Evolutionary conservation across 2,329 filamentous ascomycete genomes (phyloP).

Genomic region (Lachnellula occidentalis): DNA sequence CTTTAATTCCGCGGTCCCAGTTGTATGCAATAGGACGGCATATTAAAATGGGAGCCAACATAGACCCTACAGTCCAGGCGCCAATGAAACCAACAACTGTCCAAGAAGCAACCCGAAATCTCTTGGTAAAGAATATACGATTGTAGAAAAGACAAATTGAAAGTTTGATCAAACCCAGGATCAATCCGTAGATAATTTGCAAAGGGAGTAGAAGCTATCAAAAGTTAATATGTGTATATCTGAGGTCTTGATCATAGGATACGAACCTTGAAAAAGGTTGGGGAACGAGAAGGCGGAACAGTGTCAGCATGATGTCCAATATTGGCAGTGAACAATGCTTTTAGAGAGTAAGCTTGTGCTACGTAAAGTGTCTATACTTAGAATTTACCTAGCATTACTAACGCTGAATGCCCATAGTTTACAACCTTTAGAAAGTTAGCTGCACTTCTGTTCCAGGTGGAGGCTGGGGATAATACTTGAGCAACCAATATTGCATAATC

Average conservation of each 20-base stretch:
- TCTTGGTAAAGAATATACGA: slow-evolving; percentile 4
- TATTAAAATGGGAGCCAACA: not conserved
- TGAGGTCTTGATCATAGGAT: not conserved
- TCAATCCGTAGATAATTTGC: not conserved
- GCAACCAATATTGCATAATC: slow-evolving; percentile 5
- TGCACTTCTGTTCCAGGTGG: not conserved
- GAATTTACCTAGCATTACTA: not conserved
- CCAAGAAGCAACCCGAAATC: not conserved
- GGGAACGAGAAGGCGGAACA: not conserved
- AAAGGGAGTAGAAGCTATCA: slow-evolving; percentile 2
- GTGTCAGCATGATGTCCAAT: slow-evolving; percentile 1
- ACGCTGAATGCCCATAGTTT: not conserved
- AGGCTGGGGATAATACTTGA: not conserved
- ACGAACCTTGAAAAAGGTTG: slow-evolving; percentile 1
- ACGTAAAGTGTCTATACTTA: not conserved
- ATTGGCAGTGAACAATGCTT: slow-evolving; percentile 1
- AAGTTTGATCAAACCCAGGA: slow-evolving; percentile 20
- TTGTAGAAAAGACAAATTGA: slow-evolving; percentile 22
- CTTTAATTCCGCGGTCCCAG: slow-evolving; percentile 2
- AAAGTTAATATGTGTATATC: not conserved
- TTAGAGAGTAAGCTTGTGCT: not conserved
- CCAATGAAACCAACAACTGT: slow-evolving; percentile 1
- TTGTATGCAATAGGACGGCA: slow-evolving; percentile 2
- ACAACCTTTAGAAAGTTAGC: not conserved
- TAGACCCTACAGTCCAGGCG: not conserved